A percentile compares a stretch with the other conserved stretches of the same genome.
phyloP scores from a whole-genome alignment of 768 basidiomycete genomes.

The Tylopilus subfusipes region DNA sequence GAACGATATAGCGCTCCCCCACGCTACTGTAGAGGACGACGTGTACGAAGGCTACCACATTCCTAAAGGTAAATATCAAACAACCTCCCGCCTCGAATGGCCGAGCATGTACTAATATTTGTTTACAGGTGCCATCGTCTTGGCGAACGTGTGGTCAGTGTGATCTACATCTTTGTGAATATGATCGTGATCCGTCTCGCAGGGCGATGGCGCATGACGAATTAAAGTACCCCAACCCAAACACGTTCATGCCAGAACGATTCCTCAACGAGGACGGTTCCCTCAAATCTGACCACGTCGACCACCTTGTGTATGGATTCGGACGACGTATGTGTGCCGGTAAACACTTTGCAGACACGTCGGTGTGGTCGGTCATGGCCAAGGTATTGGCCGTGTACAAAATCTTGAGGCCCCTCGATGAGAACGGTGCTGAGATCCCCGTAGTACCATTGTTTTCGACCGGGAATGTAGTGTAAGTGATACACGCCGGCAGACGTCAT shows the following conservation, averaged over 20 bases:
- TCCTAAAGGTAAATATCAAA: slow-evolving; percentile 36
- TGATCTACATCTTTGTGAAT: neutral
- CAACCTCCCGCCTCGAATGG: too few relatives aligned
- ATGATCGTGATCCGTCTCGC: neutral
- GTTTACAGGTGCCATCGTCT: neutral
- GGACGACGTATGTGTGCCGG: slow-evolving; percentile 25
- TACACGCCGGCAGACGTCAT: too few relatives aligned
- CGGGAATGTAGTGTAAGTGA: slow-evolving; percentile 3
- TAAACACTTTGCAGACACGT: slow-evolving; percentile 16
- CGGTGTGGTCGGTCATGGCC: slow-evolving; percentile 11
- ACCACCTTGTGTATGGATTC: slow-evolving; percentile 20
- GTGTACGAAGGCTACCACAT: slow-evolving; percentile 45
- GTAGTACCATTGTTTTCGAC: slow-evolving; percentile 3
- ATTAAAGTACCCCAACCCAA: slow-evolving; percentile 33
- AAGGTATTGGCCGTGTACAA: slow-evolving; percentile 12
- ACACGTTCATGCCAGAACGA: slow-evolving; percentile 37
- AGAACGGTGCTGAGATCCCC: slow-evolving; percentile 4
- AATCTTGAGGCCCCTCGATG: slow-evolving; percentile 7
- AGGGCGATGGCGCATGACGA: slow-evolving; percentile 21
- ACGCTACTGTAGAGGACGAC: slow-evolving; percentile 36
- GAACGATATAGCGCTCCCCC: slow-evolving; percentile 22
- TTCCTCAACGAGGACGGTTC: slow-evolving; percentile 31
- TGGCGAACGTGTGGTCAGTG: slow-evolving; percentile 13
- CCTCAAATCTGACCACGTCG: slow-evolving; percentile 2
- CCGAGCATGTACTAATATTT: neutral